Base-by-base conservation (phyloP, 371 early-diverging fungal genomes). In the Phascolomyces articulosus region DNA sequence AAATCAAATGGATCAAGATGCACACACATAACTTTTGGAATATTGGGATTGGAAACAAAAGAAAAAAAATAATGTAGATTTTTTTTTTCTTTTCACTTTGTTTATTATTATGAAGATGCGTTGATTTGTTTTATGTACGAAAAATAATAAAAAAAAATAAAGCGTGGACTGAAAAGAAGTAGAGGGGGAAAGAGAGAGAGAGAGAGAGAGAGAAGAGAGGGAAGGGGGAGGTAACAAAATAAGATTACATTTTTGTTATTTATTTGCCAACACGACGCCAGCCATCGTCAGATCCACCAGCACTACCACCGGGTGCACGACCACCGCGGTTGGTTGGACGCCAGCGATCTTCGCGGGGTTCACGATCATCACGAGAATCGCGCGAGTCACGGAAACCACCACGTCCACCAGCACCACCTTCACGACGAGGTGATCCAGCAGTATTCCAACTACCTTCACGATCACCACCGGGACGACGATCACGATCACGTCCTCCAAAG, bases 351-450 rank as follows among this genome's bases (percentile, higher is more conserved):
- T 23, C 24, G 16, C 21, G 24, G 16, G n/a, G 21, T n/a, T 23
- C 24, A 8, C 41, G 10, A 41, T 41, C 41, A 41, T 18, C 11
- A 18, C 11, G 41, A 10, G 41, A 41, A 10, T 48, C 49, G 16
- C 49, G 49, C 24, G 49, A 18, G 55, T 54, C 55, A 23, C 55
- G 55, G 3, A 4, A 9, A 54, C 55, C 27, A 54, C 55, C n/a
- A n/a, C n/a, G n/a, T n/a, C n/a, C n/a, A n/a, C n/a, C 0, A 34
- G 34, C 9, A 34, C 9, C 11, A 34, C 34, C 44, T 10, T 20
- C 23, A 51, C 51, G 51, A 24, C n/a, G 24, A 59, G 60, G 60
- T n/a, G 57, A n/a, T 9, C 57, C 57, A 59, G 41, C 41, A 18
- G 53, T 29, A 20, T 15, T 26, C 62, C 62, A 61, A 15, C 53